Evolutionary conservation across 2,329 filamentous ascomycete genomes (phyloP).

Genomic region (Xylaria polymorpha): DNA sequence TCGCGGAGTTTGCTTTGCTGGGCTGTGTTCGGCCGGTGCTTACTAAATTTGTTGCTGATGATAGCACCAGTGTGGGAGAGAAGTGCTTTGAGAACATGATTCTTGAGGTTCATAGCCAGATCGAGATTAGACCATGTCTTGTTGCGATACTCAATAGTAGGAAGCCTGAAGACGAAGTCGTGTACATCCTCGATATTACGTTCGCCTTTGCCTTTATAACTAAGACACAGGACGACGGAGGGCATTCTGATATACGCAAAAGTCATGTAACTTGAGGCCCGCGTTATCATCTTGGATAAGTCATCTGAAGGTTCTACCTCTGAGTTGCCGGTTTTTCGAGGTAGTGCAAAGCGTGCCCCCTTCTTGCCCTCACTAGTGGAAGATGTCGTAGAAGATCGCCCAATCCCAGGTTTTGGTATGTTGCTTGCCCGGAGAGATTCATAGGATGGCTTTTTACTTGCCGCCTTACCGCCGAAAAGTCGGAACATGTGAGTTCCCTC

Average conservation of each 20-base stretch:
- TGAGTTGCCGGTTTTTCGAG: slow-evolving; percentile 60
- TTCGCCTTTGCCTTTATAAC: slow-evolving; percentile 95
- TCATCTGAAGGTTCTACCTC: slow-evolving; percentile 82
- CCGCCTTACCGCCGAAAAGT: slow-evolving; percentile 62
- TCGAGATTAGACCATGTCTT: slow-evolving; percentile 99
- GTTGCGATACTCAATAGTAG: slow-evolving; percentile 94
- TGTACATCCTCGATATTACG: slow-evolving; percentile 97
- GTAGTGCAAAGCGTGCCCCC: slow-evolving; percentile 66
- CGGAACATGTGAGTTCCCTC: slow-evolving; percentile 63
- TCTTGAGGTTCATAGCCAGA: slow-evolving; percentile 90
- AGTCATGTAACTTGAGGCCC: slow-evolving; percentile 97
- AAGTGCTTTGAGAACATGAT: slow-evolving; percentile 90
- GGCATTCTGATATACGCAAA: slow-evolving; percentile 95
- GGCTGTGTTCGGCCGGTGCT: slow-evolving; percentile 83
- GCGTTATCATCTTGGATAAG: slow-evolving; percentile 93
- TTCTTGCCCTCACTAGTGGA: slow-evolving; percentile 58
- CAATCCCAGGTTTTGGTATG: slow-evolving; percentile 58
- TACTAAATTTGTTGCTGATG: slow-evolving; percentile 95
- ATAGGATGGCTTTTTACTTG: slow-evolving; percentile 65
- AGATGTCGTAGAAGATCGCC: slow-evolving; percentile 60
- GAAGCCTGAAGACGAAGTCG: slow-evolving; percentile 96
- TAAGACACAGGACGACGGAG: slow-evolving; percentile 93
- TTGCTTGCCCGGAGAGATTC: slow-evolving; percentile 63
- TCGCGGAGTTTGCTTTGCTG: slow-evolving; percentile 85
- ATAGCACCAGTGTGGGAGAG: slow-evolving; percentile 97